These are phyloP conservation scores for Arachis hypogaea DNA, from an alignment of 306 rosid genomes.

Conservation along the genomic window DNA sequence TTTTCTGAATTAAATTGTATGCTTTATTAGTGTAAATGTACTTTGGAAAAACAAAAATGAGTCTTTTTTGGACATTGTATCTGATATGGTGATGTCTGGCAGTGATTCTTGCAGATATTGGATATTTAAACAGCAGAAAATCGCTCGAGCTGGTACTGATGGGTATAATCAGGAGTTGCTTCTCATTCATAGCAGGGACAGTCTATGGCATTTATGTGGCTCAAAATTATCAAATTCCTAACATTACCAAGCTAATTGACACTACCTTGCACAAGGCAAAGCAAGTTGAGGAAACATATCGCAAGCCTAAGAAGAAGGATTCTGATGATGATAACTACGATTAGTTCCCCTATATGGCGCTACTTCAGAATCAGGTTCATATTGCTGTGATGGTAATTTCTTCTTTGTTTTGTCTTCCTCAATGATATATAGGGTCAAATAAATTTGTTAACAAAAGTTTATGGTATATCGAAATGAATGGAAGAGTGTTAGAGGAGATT, in stretches of 20 bases:
- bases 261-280: conserved; percentile 49
- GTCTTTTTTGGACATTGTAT: not conserved
- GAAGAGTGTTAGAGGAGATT: conserved; percentile 7
- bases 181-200: conserved; percentile 64
- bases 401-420: conserved; percentile 9
- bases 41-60: not conserved
- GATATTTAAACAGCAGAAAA: conserved; percentile 17
- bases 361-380: not conserved
- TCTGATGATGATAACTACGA: conserved; percentile 37
- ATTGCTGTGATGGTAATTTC: not conserved
- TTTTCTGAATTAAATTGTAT: conserved; percentile 9
- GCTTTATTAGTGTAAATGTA: not conserved
- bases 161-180: conserved; percentile 75
- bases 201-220: conserved; percentile 67
- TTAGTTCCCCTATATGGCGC: not conserved
- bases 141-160: conserved; percentile 39
- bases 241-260: conserved; percentile 62
- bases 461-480: conserved; percentile 4
- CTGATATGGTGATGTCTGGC: conserved; percentile 29
- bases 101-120: conserved; percentile 21
- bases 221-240: conserved; percentile 76
- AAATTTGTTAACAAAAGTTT: not conserved
- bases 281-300: conserved; percentile 63
- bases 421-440: conserved; percentile 16
- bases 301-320: conserved; percentile 53